These are phyloP conservation scores for Samsoniella hepiali DNA, from an alignment of 2,329 filamentous ascomycete genomes.

Conservation along the genomic window DNA sequence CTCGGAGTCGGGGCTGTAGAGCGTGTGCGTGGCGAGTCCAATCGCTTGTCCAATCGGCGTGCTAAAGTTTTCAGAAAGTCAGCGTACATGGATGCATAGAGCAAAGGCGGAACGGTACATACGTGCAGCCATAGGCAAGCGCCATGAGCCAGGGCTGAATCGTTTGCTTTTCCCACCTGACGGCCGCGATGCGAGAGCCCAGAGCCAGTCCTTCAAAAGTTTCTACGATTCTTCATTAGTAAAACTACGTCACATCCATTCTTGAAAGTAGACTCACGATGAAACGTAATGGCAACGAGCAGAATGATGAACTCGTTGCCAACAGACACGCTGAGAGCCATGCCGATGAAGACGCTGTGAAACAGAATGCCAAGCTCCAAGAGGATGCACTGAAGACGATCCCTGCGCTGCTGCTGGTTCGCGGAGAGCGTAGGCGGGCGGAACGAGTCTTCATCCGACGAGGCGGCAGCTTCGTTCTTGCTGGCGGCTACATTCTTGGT, in stretches of 20 bases:
- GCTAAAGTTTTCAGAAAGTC: constrained; percentile 21
- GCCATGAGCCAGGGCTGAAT: constrained; percentile 56
- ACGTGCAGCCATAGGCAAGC: constrained; percentile 54
- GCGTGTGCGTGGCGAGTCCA: constrained; percentile 63
- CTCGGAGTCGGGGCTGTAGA: constrained; percentile 66
- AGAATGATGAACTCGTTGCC: constrained; percentile 76
- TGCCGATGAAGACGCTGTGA: constrained; percentile 73
- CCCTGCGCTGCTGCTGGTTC: constrained; percentile 58
- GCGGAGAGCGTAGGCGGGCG: constrained; percentile 33
- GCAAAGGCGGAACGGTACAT: constrained; percentile 27
- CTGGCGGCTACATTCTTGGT: constrained; percentile 19
- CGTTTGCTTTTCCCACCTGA: constrained; percentile 41
- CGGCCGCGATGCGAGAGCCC: constrained; percentile 60
- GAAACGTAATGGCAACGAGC: constrained; percentile 73
- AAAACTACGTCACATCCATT: no score
- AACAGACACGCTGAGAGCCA: constrained; percentile 75
- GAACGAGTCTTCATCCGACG: constrained; percentile 21
- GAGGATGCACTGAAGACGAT: constrained; percentile 72
- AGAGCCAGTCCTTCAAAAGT: constrained; percentile 57
- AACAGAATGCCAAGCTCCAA: constrained; percentile 70
- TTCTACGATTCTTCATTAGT: constrained; percentile 31
- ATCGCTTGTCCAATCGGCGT: constrained; percentile 72
- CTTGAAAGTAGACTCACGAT: constrained; percentile 41
- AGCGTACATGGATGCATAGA: constrained; percentile 4
- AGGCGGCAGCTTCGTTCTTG: constrained; percentile 3